Base-by-base conservation (phyloP, 179 eudicot species). In the Vitellaria paradoxa region DNA sequence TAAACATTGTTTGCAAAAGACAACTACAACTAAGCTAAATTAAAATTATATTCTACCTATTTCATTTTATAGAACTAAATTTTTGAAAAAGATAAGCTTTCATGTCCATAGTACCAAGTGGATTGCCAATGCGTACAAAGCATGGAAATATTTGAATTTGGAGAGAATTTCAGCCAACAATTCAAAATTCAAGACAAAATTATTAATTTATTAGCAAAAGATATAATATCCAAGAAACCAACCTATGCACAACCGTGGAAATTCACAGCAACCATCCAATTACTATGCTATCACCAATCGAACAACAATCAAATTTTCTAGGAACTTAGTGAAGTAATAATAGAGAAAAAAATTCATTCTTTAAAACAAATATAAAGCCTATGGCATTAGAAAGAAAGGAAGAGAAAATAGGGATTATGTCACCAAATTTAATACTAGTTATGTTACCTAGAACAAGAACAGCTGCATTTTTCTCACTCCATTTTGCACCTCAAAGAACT, bases 211-310 rank as follows among this genome's bases (percentile, higher is more conserved):
- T 46, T n/a, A 3, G 50, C 26, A 49, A 12, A 62, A 14, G 61
- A 8, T 52, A 74, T 24, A 49, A 20, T 7, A 52, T 49, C 60
- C n/a, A 52, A 52, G 26, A 68, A 80, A 74, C 89, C 60, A 65
- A 93, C 99, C 99, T 84, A 96, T 89, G 89, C 90, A 90, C 74
- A 96, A 83, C 21, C 99, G 93, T 63, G 99, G 99, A 85, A 96
- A 93, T 68, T 84, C 88, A 68, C 91, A 90, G 26, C 91, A 87
- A 67, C 96, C 97, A 82, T 96, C 94, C 87, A 96, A 85, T 72
- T 81, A 67, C 75, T 92, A 81, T 77, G 93, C 99, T 0, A 74
- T 20, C n/a, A n/a, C n/a, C n/a, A n/a, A n/a, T n/a, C n/a, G n/a
- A n/a, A n/a, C n/a, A n/a, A n/a, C n/a, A n/a, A n/a, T n/a, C n/a